Evolutionary conservation across 2,329 filamentous ascomycete species (phyloP), one percentile per base, ranked within the genome.

Genomic region (Blastomyces percursus): DNA sequence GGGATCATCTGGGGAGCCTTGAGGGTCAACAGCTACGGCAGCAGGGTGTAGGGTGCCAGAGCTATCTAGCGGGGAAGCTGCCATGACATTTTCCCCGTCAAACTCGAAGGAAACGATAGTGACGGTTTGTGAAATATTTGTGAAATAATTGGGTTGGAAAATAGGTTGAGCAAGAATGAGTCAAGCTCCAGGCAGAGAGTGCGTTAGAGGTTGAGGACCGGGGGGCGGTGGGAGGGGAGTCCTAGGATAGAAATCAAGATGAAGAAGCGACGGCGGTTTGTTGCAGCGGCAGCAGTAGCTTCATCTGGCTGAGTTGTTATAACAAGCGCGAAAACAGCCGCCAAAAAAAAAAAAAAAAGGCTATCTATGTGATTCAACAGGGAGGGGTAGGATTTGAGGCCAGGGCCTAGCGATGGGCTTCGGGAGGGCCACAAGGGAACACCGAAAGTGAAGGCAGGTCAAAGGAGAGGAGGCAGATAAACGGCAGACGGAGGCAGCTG

Each of bases 31-130:
- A 66, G 70, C 67, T 65, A 67, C 64, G 68, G 71, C 66, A 69
- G 69, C 69, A 70, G 73, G 74, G 42, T 59, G 58, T 70, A 74
- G 73, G 71, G 73, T 72, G 75, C 71, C 71, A 72, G 72, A 76
- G 74, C 71, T 75, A 67, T 76, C 75, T 77, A 76, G 75, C 73
- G 75, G 75, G 74, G 75, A 69, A 74, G 68, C 73, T 72, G 71
- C 76, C 75, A 78, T 77, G 71, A 73, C 76, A 78, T 77, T 74
- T 77, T 71, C 72, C 64, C 62, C 42, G 52, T 38, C 56, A 61
- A 59, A 59, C 44, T 61, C 50, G 56, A 64, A 40, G 3, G 24
- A 21, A 46, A n/a, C 56, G 24, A 40, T 7, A 32, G 56, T 12
- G 38, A 46, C 40, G 40, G 21, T 16, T 6, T n/a, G 16, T 35